Evolutionary conservation across 257 asterid species (phyloP).

Genomic region (Paulownia fortunei): DNA sequence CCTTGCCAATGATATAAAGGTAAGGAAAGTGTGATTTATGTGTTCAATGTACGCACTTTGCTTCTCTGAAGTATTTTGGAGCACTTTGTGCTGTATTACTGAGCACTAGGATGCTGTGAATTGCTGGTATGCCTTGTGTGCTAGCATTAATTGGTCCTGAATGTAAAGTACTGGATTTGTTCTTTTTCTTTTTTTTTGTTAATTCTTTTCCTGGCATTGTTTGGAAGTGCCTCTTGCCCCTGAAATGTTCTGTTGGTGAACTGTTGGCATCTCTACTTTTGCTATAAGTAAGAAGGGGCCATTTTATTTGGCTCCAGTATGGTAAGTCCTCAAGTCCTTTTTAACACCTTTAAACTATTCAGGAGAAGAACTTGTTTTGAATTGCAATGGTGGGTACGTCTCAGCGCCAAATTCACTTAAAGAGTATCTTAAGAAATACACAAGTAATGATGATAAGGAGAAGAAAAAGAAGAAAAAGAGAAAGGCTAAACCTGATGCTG

Average conservation of each 20-base stretch:
- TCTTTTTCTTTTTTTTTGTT: not conserved
- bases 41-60: no score
- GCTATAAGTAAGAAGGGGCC: not conserved
- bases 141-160: not conserved
- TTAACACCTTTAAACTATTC: not conserved
- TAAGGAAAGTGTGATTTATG: no score
- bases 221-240: not conserved
- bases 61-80: no score
- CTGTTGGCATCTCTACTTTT: not conserved
- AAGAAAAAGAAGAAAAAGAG: conserved; percentile 59
- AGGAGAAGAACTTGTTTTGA: not conserved
- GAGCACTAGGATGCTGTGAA: no score
- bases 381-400: conserved; percentile 53
- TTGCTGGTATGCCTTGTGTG: no score
- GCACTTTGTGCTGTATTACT: no score
- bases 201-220: not conserved
- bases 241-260: not conserved
- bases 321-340: not conserved
- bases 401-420: conserved; percentile 61
- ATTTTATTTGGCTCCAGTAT: not conserved
- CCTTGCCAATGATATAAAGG: no score
- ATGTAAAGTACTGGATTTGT: not conserved
- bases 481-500: conserved; percentile 46
- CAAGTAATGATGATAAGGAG: conserved; percentile 57
- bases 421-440: conserved; percentile 76